Conservation (phyloP, 352 stramenopile genomes). For the Phytophthora rubi region DNA sequence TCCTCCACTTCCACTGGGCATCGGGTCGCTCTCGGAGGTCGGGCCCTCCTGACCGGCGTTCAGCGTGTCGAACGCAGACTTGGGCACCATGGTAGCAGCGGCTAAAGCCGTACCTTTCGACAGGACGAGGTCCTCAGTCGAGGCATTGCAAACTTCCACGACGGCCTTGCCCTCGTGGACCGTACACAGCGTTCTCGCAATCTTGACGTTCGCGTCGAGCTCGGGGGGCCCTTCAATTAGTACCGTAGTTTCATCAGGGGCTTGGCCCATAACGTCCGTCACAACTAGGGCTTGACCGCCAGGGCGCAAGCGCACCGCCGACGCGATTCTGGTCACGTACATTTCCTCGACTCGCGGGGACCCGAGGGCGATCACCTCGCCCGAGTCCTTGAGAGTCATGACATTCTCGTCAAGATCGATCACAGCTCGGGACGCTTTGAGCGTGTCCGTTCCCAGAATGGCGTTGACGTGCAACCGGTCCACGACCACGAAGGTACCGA, state of each 20-base stretch:
- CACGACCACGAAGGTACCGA: neutral
- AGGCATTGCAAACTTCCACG: neutral
- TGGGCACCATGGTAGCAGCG: neutral
- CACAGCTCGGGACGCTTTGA: no score
- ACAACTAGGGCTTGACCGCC: neutral
- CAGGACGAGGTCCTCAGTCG: neutral
- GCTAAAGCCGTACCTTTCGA: neutral
- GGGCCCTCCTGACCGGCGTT: no score
- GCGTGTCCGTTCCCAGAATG: neutral
- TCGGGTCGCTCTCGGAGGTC: no score
- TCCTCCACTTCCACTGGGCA: no score
- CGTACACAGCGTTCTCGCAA: slow-evolving; percentile 1
- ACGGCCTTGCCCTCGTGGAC: neutral
- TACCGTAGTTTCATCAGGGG: neutral
- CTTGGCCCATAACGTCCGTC: neutral
- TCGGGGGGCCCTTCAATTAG: neutral
- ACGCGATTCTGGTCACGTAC: no score
- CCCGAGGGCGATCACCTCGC: no score
- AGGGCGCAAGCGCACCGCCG: neutral
- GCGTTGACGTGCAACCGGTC: neutral
- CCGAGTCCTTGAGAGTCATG: no score
- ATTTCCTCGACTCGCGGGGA: no score
- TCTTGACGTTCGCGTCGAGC: neutral
- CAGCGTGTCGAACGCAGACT: neutral
- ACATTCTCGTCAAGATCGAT: no score